Evolutionary conservation across 257 asterid genomes (phyloP).

Genomic region (Plantago ovata): DNA sequence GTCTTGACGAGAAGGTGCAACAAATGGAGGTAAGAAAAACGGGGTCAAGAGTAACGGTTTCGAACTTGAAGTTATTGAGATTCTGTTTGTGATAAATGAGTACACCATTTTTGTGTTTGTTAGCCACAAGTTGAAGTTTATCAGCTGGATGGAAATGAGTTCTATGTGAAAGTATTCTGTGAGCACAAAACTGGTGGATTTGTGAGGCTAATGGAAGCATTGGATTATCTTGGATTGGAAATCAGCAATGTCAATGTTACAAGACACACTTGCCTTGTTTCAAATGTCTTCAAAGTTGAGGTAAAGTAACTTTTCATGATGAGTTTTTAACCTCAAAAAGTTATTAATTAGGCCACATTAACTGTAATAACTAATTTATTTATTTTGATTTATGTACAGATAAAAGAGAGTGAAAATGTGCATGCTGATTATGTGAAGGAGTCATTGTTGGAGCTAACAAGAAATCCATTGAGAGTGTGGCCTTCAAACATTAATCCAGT

Average conservation of each 20-base stretch:
- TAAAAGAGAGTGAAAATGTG: constrained; percentile 38
- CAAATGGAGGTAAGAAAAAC: constrained; percentile 59
- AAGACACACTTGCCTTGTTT: constrained; percentile 49
- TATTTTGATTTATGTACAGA: constrained; percentile 28
- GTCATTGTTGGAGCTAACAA: constrained; percentile 47
- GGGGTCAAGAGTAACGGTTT: background rate
- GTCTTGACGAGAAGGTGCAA: constrained; percentile 30
- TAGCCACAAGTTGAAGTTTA: constrained; percentile 68
- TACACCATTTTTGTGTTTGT: constrained; percentile 3
- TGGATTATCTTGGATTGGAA: constrained; percentile 48
- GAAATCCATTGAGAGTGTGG: constrained; percentile 38
- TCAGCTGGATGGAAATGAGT: constrained; percentile 52
- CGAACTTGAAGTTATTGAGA: background rate
- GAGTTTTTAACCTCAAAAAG: too few species aligned
- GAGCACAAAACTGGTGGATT: constrained; percentile 61
- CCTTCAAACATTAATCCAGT: constrained; percentile 23
- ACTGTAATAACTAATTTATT: background rate
- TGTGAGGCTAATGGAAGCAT: constrained; percentile 50
- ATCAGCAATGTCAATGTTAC: constrained; percentile 52
- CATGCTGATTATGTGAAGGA: constrained; percentile 54
- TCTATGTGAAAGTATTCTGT: constrained; percentile 49
- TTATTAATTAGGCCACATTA: too few species aligned
- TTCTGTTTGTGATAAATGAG: too few species aligned
- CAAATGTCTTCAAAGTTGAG: constrained; percentile 59
- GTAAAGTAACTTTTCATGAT: constrained; percentile 38